Evolutionary conservation across 2,329 filamentous ascomycete species (phyloP).

Genomic region (Dactylellina cionopaga): DNA sequence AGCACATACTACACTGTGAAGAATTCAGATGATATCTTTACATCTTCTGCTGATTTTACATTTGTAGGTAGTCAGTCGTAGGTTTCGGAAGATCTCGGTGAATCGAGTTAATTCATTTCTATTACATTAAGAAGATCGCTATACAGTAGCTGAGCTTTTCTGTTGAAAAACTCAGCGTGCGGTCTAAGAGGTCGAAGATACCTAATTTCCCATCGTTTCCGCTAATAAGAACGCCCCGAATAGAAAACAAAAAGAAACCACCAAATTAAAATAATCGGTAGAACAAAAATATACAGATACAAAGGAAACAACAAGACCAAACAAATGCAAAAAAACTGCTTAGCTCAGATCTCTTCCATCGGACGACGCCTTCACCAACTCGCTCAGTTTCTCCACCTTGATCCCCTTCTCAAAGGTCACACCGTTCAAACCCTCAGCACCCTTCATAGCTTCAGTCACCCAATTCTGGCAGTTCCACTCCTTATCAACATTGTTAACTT

Average conservation of each 20-base stretch:
- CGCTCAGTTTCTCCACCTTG: constrained; percentile 39
- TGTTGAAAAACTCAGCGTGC: too few relatives aligned
- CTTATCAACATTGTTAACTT: constrained; percentile 43
- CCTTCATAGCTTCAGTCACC: constrained; percentile 36
- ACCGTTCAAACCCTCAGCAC: constrained; percentile 9
- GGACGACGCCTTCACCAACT: constrained; percentile 32
- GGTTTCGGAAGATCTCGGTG: too few relatives aligned
- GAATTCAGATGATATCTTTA: too few relatives aligned
- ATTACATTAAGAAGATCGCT: too few relatives aligned
- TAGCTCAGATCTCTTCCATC: constrained; percentile 40
- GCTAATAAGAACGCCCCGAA: neutral
- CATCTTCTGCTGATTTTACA: too few relatives aligned
- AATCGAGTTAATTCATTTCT: too few relatives aligned
- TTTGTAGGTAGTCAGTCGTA: too few relatives aligned
- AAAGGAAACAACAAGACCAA: neutral
- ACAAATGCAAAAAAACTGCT: neutral
- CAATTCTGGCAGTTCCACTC: constrained; percentile 49
- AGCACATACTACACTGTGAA: too few relatives aligned
- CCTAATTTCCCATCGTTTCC: neutral
- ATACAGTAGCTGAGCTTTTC: too few relatives aligned
- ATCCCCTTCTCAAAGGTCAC: constrained; percentile 44
- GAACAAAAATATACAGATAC: neutral
- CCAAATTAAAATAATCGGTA: neutral
- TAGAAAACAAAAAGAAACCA: neutral
- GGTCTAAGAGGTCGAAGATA: too few relatives aligned